phyloP scores from a whole-genome alignment of 2,329 filamentous ascomycete species.

The Neopestalotiopsis rosae region DNA sequence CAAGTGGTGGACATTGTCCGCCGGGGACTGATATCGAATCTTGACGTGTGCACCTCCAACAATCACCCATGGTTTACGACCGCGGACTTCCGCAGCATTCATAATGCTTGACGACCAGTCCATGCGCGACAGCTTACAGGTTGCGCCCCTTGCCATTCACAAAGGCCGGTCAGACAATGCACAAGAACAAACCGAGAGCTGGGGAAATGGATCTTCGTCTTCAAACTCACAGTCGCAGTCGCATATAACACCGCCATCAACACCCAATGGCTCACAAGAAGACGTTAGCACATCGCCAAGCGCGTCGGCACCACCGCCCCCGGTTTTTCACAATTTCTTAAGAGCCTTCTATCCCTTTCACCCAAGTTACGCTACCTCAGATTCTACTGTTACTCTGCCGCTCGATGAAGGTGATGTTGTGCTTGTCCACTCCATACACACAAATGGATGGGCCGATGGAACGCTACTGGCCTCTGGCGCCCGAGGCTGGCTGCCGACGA shows the following conservation, averaged over 20 bases:
- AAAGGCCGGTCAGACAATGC: slow-evolving; percentile 44
- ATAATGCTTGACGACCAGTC: slow-evolving; percentile 53
- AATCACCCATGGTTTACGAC: slow-evolving; percentile 44
- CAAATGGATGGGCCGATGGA: slow-evolving; percentile 98
- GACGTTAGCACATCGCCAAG: slow-evolving; percentile 44
- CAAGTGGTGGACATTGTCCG: slow-evolving; percentile 6
- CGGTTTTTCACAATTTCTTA: slow-evolving; percentile 91
- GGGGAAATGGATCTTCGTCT: slow-evolving; percentile 32
- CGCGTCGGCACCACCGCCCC: slow-evolving; percentile 52
- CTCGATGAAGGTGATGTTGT: slow-evolving; percentile 92
- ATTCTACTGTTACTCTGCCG: slow-evolving; percentile 86
- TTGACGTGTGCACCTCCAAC: background rate
- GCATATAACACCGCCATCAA: slow-evolving; percentile 79
- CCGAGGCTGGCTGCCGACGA: slow-evolving; percentile 94
- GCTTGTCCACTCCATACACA: slow-evolving; percentile 93
- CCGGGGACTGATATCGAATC: background rate
- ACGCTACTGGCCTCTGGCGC: slow-evolving; percentile 85
- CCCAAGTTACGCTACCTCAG: slow-evolving; percentile 76
- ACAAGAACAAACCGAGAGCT: slow-evolving; percentile 29
- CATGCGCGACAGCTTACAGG: slow-evolving; percentile 63
- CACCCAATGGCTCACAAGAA: slow-evolving; percentile 73
- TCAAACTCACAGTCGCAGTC: slow-evolving; percentile 52
- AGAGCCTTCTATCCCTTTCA: slow-evolving; percentile 94
- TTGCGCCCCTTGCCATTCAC: slow-evolving; percentile 62
- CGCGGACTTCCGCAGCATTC: slow-evolving; percentile 41